phyloP scores from a whole-genome alignment of 768 basidiomycete genomes.

The Mycena metata region DNA sequence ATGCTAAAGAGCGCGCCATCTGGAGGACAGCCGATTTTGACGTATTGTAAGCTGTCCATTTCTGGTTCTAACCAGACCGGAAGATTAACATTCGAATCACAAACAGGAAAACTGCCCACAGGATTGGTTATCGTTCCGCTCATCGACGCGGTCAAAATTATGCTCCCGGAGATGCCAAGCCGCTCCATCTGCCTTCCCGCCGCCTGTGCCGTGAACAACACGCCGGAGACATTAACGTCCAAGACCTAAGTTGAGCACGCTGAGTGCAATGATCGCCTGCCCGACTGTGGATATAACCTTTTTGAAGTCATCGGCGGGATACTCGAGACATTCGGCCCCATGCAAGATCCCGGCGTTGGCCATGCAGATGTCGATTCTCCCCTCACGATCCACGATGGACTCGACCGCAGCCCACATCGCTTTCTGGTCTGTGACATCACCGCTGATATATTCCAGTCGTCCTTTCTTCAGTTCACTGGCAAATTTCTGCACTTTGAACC shows the following conservation, averaged over 20 bases:
- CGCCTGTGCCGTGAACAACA: constrained; percentile 71
- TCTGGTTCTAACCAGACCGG: constrained; percentile 60
- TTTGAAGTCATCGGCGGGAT: constrained; percentile 73
- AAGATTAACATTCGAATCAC: neutral
- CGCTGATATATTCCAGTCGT: constrained; percentile 70
- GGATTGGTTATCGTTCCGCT: constrained; percentile 79
- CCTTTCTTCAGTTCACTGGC: constrained; percentile 54
- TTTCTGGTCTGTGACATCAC: constrained; percentile 76
- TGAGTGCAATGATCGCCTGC: constrained; percentile 5
- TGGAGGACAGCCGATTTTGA: constrained; percentile 86
- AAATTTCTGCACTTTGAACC: constrained; percentile 62
- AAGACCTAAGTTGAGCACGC: constrained; percentile 55
- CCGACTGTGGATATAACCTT: constrained; percentile 56
- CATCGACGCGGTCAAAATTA: constrained; percentile 73
- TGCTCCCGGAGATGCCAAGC: constrained; percentile 62
- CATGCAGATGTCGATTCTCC: constrained; percentile 80
- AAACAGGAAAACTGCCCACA: constrained; percentile 50
- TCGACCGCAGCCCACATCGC: constrained; percentile 67
- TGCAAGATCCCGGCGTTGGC: constrained; percentile 84
- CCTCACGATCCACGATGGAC: constrained; percentile 75
- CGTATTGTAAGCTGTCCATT: constrained; percentile 81
- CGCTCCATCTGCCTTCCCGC: constrained; percentile 70
- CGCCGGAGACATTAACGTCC: constrained; percentile 65
- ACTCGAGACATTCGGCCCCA: constrained; percentile 74
- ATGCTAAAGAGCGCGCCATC: constrained; percentile 83